phyloP scores from a whole-genome alignment of 495 filamentous ascomycete genomes.

The Pyronema domesticum region DNA sequence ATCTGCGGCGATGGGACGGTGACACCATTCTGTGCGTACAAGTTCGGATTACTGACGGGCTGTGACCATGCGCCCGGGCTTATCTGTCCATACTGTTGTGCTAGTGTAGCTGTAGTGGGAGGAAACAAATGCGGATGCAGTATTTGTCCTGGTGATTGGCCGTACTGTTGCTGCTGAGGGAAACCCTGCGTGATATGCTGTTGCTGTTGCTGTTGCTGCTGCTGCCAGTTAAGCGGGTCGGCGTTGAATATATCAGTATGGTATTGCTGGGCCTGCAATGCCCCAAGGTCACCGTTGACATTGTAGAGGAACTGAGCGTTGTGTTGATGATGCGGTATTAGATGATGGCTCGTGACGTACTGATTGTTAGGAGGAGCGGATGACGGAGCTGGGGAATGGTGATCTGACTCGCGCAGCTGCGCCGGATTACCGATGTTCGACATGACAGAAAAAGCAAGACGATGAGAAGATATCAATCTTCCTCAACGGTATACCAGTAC shows the following conservation, averaged over 20 bases:
- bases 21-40: not conserved
- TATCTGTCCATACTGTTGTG: not conserved
- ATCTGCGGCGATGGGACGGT: not conserved
- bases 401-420: conserved; percentile 1
- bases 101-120: not conserved
- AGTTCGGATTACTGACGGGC: not conserved
- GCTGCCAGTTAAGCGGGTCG: not conserved
- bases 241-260: not conserved
- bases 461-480: not conserved
- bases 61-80: not conserved
- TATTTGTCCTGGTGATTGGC: not conserved
- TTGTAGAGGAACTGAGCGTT: conserved; percentile 2
- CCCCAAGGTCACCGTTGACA: conserved; percentile 2
- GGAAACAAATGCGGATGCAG: not conserved
- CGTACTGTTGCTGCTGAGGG: not conserved
- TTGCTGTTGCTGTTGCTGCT: conserved; percentile 1
- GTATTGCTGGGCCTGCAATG: not conserved
- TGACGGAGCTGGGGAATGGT: not conserved
- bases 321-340: not conserved
- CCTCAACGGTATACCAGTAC: not conserved
- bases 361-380: not conserved
- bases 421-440: conserved; percentile 1
- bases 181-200: not conserved
- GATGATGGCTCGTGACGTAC: not conserved
- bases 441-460: conserved; percentile 1